Conservation (phyloP, 768 basidiomycete species). For the Leccinum barrowsii region DNA sequence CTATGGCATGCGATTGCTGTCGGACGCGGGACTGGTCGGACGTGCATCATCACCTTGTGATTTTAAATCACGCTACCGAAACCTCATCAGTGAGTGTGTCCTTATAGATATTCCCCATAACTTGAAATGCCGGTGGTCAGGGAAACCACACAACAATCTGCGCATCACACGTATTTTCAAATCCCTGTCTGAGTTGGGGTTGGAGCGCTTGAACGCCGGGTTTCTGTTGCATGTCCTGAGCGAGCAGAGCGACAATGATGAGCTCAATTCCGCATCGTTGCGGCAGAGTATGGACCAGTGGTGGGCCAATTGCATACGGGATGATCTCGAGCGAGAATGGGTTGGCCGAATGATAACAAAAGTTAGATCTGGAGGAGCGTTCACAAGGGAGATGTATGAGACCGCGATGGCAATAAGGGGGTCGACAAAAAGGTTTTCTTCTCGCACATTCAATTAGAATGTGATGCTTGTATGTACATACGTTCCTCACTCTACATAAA, state of each 20-base stretch:
- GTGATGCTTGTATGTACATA: not conserved
- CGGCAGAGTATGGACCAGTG: conserved; percentile 68
- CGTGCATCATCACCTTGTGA: conserved; percentile 48
- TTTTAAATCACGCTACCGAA: conserved; percentile 53
- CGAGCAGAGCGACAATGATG: conserved; percentile 60
- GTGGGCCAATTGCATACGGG: conserved; percentile 74
- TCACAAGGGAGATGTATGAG: conserved; percentile 59
- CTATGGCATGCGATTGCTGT: conserved; percentile 68
- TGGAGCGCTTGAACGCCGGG: conserved; percentile 60
- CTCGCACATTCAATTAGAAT: not conserved
- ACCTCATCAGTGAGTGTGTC: conserved; percentile 58
- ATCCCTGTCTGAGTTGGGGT: conserved; percentile 65
- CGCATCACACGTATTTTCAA: conserved; percentile 77
- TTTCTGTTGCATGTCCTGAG: conserved; percentile 67
- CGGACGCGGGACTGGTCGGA: conserved; percentile 56
- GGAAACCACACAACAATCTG: conserved; percentile 69
- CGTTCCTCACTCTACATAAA: not conserved
- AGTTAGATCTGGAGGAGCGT: conserved; percentile 46
- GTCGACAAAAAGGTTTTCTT: conserved; percentile 12
- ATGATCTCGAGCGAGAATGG: conserved; percentile 56
- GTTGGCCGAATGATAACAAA: conserved; percentile 47
- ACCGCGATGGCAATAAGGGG: conserved; percentile 41
- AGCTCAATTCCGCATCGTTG: conserved; percentile 48
- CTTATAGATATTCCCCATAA: not conserved
- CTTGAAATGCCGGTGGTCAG: conserved; percentile 31